These are phyloP conservation scores for Entamoeba nuttalli DNA, from an alignment of 208 protist genomes.

Conservation along the genomic window DNA sequence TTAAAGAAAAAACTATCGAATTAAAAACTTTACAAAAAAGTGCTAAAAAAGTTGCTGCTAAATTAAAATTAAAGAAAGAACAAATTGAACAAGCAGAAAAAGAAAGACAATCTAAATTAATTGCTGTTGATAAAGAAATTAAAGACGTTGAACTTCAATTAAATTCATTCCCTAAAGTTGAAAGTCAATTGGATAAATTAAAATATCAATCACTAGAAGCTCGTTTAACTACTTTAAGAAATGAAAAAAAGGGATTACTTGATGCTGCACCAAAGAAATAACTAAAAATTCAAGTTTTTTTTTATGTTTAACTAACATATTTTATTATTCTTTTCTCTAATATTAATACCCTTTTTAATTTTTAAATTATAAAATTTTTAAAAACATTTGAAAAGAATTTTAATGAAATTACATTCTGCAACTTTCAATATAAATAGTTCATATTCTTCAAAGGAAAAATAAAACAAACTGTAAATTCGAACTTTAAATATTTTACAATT, in stretches of 20 bases:
- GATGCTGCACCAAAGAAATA: not conserved
- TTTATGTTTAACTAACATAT: too few relatives aligned
- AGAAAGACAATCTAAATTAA: not conserved
- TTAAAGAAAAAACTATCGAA: not conserved
- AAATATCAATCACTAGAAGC: not conserved
- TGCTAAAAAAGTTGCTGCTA: not conserved
- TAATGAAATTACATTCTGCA: too few relatives aligned
- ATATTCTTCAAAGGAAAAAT: too few relatives aligned
- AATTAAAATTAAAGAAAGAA: not conserved
- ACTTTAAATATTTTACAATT: not conserved
- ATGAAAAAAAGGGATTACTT: not conserved
- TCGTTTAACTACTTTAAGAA: not conserved
- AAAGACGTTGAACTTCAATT: not conserved
- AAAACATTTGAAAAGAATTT: too few relatives aligned
- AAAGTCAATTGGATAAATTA: not conserved
- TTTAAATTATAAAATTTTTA: too few relatives aligned
- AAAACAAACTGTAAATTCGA: not conserved
- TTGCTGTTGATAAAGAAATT: not conserved
- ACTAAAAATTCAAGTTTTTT: too few relatives aligned
- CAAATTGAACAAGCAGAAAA: not conserved
- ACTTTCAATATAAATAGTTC: too few relatives aligned
- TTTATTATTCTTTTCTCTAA: too few relatives aligned
- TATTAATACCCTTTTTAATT: too few relatives aligned
- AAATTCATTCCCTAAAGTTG: not conserved
- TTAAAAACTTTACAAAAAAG: not conserved